These are phyloP conservation scores for Xylaria venustula DNA, from an alignment of 495 filamentous ascomycete species.

Conservation along the genomic window DNA sequence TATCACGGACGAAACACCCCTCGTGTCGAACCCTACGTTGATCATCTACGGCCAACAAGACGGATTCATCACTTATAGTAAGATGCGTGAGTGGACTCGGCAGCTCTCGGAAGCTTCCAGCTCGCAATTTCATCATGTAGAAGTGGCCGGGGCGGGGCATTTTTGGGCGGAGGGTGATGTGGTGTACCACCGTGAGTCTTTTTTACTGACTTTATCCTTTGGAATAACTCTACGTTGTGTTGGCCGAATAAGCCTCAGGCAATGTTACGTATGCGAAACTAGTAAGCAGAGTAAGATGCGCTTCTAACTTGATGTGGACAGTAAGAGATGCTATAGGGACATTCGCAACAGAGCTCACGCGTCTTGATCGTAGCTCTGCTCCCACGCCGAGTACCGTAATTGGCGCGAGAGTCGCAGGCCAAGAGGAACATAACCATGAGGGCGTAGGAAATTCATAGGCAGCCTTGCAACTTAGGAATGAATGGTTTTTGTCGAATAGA, in stretches of 20 bases:
- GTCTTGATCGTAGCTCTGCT: too few species aligned
- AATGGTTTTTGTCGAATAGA: too few species aligned
- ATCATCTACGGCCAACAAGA: constrained; percentile 80
- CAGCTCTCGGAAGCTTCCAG: constrained; percentile 44
- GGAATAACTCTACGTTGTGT: neutral
- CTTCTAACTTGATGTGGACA: neutral
- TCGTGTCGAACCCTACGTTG: constrained; percentile 59
- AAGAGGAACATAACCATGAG: too few species aligned
- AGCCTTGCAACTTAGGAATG: too few species aligned
- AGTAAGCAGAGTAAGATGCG: neutral
- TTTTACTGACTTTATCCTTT: constrained; percentile 40
- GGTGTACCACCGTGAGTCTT: constrained; percentile 44
- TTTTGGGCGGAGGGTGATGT: constrained; percentile 76
- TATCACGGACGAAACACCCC: constrained; percentile 27
- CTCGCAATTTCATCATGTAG: constrained; percentile 49
- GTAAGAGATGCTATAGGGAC: constrained; percentile 10
- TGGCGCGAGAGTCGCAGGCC: too few species aligned
- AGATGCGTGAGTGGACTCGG: constrained; percentile 67
- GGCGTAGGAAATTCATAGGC: too few species aligned
- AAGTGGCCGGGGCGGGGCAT: constrained; percentile 72
- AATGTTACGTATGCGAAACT: too few species aligned
- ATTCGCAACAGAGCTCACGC: constrained; percentile 4
- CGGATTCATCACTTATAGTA: constrained; percentile 67
- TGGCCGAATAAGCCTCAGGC: too few species aligned
- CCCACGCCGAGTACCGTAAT: too few species aligned